Base-by-base conservation (phyloP, 345 rosid genomes). In the Odontarrhena argentea region DNA sequence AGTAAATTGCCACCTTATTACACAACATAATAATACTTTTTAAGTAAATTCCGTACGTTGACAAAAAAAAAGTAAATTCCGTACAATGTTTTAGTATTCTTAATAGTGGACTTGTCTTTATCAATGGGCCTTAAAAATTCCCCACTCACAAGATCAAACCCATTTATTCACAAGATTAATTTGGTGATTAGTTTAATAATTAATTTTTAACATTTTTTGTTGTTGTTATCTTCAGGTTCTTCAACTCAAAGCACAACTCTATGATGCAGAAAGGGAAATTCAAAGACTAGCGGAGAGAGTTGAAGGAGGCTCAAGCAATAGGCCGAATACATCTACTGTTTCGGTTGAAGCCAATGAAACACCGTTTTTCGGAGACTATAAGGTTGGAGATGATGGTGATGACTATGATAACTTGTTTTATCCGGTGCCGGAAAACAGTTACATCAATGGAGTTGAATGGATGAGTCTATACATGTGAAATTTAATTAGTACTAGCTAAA, bases 391-490 rank as follows among this genome's bases (percentile, higher is more conserved):
- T 0, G 80, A 80, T 6, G 82, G 56, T 0, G 84, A 84, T 44
- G 77, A 74, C 46, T 74, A 68, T 30, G 65, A 68, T 34, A 55
- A 68, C 47, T 11, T 75, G 8, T 71, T 81, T 61, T 85, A 80
- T 78, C 73, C 83, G 59, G 77, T 60, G 56, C 73, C 80, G 2
- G 83, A 76, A 54, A 74, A 48, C 36, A 70, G 49, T 59, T 80
- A 82, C 58, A 51, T 70, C 45, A 72, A 69, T 11, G 89, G 80
- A 50, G 55, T 63, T 42, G 97, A 87, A 59, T 91, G 92, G 96
- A 56, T 83, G 54, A 79, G 78, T 67, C 62, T 68, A 45, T 80
- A 71, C 44, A 43, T 80, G 49, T 78, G 49, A 76, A 49, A 47
- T 37, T 24, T 11, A 44, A n/a, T n/a, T n/a, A n/a, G 7, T 44